A percentile compares a stretch with the other conserved stretches of the same genome.
Evolutionary conservation across 305 asterid species (phyloP).

Genomic region (Ruellia speciosa): DNA sequence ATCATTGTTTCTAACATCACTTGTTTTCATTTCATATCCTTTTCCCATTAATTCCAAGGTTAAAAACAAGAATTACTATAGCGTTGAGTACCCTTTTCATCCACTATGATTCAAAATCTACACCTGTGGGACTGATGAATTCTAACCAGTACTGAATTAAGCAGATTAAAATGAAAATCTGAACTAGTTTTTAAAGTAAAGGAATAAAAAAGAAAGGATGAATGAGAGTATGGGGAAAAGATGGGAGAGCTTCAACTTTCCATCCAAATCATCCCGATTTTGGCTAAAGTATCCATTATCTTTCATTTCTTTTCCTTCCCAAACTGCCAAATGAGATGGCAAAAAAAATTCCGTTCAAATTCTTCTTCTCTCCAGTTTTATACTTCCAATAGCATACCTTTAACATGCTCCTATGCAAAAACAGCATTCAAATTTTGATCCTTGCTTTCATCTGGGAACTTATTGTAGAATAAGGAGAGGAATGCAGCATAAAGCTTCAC

Average conservation of each 20-base stretch:
- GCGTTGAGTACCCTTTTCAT: not conserved
- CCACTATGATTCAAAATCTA: not conserved
- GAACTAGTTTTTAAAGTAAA: not conserved
- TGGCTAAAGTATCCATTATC: too few relatives aligned
- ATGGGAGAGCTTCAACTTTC: too few relatives aligned
- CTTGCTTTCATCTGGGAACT: not conserved
- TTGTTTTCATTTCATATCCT: not conserved
- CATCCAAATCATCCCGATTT: too few relatives aligned
- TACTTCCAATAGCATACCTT: not conserved
- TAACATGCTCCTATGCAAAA: not conserved
- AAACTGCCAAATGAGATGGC: too few relatives aligned
- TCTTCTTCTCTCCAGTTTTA: too few relatives aligned
- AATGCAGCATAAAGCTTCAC: not conserved
- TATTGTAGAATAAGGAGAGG: constrained; percentile 2
- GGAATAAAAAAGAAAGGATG: not conserved
- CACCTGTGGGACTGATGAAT: not conserved
- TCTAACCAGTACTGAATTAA: constrained; percentile 2
- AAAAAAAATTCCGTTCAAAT: too few relatives aligned
- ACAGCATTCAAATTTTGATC: not conserved
- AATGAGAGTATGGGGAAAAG: too few relatives aligned
- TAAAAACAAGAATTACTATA: not conserved
- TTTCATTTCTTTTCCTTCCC: too few relatives aligned
- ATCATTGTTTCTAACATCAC: not conserved
- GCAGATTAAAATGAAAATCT: not conserved
- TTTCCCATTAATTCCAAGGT: not conserved